Evolutionary conservation across 352 stramenopile genomes (phyloP).

Genomic region (Elongisporangium undulatum): DNA sequence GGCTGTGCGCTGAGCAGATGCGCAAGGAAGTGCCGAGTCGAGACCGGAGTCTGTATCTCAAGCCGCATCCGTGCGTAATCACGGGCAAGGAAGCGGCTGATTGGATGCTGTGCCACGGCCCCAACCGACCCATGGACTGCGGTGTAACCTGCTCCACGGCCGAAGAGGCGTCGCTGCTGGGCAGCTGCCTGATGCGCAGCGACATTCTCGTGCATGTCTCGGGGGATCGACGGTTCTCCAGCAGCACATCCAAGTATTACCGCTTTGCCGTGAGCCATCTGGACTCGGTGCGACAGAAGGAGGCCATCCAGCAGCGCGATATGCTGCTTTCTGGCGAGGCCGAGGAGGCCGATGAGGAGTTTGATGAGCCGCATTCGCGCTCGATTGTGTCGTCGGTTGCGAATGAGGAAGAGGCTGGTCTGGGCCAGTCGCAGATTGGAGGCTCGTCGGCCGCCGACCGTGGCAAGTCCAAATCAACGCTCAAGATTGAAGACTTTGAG

Average conservation of each 20-base stretch:
- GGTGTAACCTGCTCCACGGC: constrained; percentile 80
- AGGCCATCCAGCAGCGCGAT: constrained; percentile 45
- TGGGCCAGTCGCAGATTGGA: constrained; percentile 20
- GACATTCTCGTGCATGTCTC: constrained; percentile 72
- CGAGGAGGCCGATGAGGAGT: constrained; percentile 71
- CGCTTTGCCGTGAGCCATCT: constrained; percentile 81
- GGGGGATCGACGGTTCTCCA: constrained; percentile 65
- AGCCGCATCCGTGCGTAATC: constrained; percentile 72
- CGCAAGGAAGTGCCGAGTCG: constrained; percentile 57
- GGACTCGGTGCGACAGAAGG: constrained; percentile 39
- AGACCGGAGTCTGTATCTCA: constrained; percentile 82
- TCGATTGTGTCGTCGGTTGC: constrained; percentile 58
- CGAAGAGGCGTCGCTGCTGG: constrained; percentile 78
- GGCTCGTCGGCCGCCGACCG: constrained; percentile 17
- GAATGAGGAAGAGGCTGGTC: constrained; percentile 52
- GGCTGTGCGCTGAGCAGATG: constrained; percentile 83
- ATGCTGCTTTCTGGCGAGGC: constrained; percentile 71
- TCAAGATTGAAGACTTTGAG: constrained; percentile 87
- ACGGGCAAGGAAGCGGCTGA: constrained; percentile 77
- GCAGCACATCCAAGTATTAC: constrained; percentile 87
- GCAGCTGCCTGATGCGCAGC: constrained; percentile 61
- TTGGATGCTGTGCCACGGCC: constrained; percentile 84
- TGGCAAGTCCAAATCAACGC: constrained; percentile 72
- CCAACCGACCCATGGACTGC: constrained; percentile 81
- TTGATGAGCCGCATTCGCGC: constrained; percentile 51